Conservation (phyloP, 2,329 filamentous ascomycete species). For the Bimuria novae-zelandiae region DNA sequence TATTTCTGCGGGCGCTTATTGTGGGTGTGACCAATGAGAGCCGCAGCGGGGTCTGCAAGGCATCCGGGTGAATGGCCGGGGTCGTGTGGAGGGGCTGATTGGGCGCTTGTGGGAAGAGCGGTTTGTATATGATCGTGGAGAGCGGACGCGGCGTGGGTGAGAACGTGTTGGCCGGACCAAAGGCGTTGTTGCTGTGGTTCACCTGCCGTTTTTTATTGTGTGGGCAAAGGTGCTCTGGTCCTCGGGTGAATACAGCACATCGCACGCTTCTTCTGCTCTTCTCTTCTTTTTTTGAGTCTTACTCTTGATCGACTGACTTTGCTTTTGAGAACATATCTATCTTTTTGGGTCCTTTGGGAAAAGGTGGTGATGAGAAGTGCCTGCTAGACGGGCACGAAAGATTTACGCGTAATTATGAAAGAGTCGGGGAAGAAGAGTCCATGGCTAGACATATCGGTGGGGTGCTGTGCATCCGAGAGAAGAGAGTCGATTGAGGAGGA, state of each 20-base stretch:
- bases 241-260: background rate
- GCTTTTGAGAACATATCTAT: background rate
- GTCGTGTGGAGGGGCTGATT: constrained; percentile 2
- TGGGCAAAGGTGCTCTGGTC: too few species aligned
- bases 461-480: constrained; percentile 44
- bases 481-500: constrained; percentile 31
- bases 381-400: constrained; percentile 28
- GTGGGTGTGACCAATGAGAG: constrained; percentile 4
- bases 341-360: constrained; percentile 1
- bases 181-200: constrained; percentile 10
- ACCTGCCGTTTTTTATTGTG: too few species aligned
- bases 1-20: constrained; percentile 28
- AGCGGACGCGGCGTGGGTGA: background rate
- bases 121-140: constrained; percentile 7
- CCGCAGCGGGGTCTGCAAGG: background rate
- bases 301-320: background rate
- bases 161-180: constrained; percentile 18
- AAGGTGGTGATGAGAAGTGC: constrained; percentile 13
- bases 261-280: constrained; percentile 14
- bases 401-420: constrained; percentile 17
- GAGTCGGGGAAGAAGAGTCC: constrained; percentile 25
- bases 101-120: constrained; percentile 11
- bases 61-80: background rate
- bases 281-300: constrained; percentile 14
- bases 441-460: constrained; percentile 45